Conservation (phyloP, 2,329 filamentous ascomycete species). For the Talaromyces rugulosus region DNA sequence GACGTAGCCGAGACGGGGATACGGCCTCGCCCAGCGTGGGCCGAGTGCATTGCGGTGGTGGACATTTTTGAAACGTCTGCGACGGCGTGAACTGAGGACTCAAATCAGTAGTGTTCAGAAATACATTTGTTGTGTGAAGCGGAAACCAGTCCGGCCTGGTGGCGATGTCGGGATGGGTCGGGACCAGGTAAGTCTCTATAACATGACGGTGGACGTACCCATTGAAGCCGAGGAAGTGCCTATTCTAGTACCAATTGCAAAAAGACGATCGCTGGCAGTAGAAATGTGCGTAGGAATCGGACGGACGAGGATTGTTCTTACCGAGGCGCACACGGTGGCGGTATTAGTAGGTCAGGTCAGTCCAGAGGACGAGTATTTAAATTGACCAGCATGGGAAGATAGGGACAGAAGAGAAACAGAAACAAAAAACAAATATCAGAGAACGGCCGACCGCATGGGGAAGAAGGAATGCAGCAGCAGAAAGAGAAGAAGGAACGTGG, state of each 20-base stretch:
- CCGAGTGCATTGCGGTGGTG: background rate
- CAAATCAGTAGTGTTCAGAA: background rate
- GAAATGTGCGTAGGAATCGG: background rate
- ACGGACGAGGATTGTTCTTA: background rate
- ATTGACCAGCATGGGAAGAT: background rate
- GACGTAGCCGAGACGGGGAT: slow-evolving; percentile 39
- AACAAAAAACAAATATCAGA: background rate
- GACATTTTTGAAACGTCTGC: background rate
- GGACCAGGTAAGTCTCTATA: background rate
- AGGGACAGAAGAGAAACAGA: background rate
- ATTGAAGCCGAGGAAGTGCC: background rate
- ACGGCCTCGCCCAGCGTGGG: background rate
- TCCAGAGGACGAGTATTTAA: background rate
- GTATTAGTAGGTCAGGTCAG: background rate
- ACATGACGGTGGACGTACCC: background rate
- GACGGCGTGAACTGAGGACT: background rate
- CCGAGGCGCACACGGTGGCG: background rate
- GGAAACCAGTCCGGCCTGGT: background rate
- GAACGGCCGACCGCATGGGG: background rate
- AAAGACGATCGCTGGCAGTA: background rate
- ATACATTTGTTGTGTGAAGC: background rate
- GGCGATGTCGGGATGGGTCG: background rate
- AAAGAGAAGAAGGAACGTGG: background rate
- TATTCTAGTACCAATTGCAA: background rate
- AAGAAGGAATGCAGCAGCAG: background rate